Evolutionary conservation across 345 rosid genomes (phyloP).

Genomic region (rapeseed (Brassica napus)): Da-Ae NC_063444.1:49124001-49124500

Average conservation of each 20-base stretch:
- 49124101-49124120: not conserved
- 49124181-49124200: conserved; percentile 8
- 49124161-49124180: not conserved
- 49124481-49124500: not conserved
- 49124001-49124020: no score
- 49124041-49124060: no score
- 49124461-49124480: not conserved
- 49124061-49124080: not conserved
- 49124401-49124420: not conserved
- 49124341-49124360: not conserved
- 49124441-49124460: not conserved
- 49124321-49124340: conserved; percentile 27
- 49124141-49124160: not conserved
- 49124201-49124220: not conserved
- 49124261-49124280: not conserved
- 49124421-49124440: not conserved
- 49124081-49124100: not conserved
- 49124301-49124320: conserved; percentile 19
- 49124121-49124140: not conserved
- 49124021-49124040: no score
- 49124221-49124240: not conserved
- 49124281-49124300: conserved; percentile 29
- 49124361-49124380: no score
- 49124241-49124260: not conserved
- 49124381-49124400: not conserved